Percentiles rank a stretch among this genome's conserved stretches.
These are phyloP conservation scores for Stentor roeselii DNA, from an alignment of 73 alveolate genomes.

Conservation along the genomic window DNA sequence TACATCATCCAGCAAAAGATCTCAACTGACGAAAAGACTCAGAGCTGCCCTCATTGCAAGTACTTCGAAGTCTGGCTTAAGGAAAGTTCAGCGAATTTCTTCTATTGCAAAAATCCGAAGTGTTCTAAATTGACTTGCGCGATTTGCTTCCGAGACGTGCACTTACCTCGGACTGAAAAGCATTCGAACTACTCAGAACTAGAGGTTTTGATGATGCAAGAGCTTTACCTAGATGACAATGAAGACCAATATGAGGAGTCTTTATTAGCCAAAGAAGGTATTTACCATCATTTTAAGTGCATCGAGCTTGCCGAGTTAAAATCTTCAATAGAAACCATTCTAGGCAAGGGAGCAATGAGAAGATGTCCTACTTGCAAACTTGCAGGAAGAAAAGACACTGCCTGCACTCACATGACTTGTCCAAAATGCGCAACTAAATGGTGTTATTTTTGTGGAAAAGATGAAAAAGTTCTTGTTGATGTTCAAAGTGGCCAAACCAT, in stretches of 20 bases:
- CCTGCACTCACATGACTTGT: constrained; percentile 51
- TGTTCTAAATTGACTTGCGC: constrained; percentile 28
- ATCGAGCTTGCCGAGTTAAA: constrained; percentile 20
- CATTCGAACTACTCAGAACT: neutral
- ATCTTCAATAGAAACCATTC: constrained; percentile 9
- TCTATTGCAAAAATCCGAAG: constrained; percentile 23
- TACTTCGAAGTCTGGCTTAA: constrained; percentile 37
- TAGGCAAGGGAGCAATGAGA: constrained; percentile 34
- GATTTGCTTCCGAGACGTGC: constrained; percentile 9
- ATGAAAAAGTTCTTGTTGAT: constrained; percentile 26
- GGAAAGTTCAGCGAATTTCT: constrained; percentile 11
- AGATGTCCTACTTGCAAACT: constrained; percentile 39
- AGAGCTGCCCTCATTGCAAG: constrained; percentile 37
- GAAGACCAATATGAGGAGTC: constrained; percentile 17
- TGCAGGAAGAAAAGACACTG: constrained; percentile 42
- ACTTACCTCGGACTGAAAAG: neutral
- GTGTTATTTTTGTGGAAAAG: constrained; percentile 47
- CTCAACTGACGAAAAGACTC: neutral
- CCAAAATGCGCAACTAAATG: constrained; percentile 40
- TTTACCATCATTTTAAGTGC: constrained; percentile 27
- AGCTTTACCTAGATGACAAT: constrained; percentile 8
- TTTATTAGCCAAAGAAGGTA: neutral
- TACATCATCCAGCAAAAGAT: neutral
- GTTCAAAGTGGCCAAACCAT: neutral
- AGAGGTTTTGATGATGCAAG: neutral